Evolutionary conservation across 2,329 filamentous ascomycete species (phyloP).

Genomic region (Talaromyces amestolkiae): DNA sequence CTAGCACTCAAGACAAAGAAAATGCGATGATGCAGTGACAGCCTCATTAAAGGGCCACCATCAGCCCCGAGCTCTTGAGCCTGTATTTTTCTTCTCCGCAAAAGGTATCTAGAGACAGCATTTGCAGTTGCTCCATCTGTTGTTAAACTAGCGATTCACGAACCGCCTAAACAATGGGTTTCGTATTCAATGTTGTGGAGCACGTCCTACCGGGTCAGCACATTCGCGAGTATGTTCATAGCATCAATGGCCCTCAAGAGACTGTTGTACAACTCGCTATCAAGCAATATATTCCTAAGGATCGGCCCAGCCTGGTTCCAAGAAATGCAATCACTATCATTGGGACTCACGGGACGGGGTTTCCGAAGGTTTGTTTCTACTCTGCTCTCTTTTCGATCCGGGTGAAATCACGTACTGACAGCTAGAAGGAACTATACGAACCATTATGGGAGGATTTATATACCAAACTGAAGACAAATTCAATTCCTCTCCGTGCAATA

Average conservation of each 20-base stretch:
- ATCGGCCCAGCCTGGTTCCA: constrained; percentile 42
- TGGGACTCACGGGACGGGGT: not conserved
- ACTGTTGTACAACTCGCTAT: constrained; percentile 50
- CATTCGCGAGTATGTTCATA: constrained; percentile 49
- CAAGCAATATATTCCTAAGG: constrained; percentile 56
- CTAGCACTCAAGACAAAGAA: not conserved
- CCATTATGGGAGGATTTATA: constrained; percentile 78
- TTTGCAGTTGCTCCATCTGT: not conserved
- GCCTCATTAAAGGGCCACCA: no score
- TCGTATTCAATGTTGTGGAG: constrained; percentile 28
- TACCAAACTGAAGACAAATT: constrained; percentile 49
- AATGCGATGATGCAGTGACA: not conserved
- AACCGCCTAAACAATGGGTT: not conserved
- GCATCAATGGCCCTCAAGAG: constrained; percentile 44
- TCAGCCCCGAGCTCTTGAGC: not conserved
- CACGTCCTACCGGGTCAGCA: constrained; percentile 51
- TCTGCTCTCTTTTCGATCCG: no score
- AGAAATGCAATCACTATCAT: constrained; percentile 29
- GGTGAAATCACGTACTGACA: not conserved
- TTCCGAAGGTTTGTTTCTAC: not conserved
- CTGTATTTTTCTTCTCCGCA: not conserved
- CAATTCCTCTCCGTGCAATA: constrained; percentile 68
- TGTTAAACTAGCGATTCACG: not conserved
- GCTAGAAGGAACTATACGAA: constrained; percentile 71
- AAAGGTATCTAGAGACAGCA: not conserved